phyloP scores from a whole-genome alignment of 2,329 filamentous ascomycete genomes.

The Fusarium ambrosium region DNA sequence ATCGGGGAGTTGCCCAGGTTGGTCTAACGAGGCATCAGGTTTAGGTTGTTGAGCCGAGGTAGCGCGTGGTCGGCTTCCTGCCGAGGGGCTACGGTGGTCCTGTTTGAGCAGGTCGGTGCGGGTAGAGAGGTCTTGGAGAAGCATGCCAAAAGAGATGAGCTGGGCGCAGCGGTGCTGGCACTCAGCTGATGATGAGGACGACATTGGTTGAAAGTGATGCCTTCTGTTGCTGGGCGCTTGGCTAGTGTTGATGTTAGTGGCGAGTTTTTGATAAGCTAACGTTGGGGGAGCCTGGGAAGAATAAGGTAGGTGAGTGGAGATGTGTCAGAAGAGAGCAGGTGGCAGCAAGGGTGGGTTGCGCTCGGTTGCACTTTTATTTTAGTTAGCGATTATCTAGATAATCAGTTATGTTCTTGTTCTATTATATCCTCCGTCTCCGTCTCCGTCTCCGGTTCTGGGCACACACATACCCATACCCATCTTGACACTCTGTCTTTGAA shows the following conservation, averaged over 20 bases:
- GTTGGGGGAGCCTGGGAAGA: background rate
- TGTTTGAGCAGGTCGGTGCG: conserved; percentile 43
- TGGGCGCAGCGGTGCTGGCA: conserved; percentile 52
- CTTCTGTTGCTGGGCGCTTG: background rate
- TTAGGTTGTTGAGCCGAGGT: conserved; percentile 22
- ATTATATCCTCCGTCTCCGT: background rate
- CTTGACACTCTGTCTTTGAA: conserved; percentile 1
- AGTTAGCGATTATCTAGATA: conserved; percentile 30
- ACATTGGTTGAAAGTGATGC: conserved; percentile 26
- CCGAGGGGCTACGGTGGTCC: background rate
- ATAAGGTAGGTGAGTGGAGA: conserved; percentile 21
- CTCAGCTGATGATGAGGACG: conserved; percentile 36
- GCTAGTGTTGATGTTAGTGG: conserved; percentile 25
- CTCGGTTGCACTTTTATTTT: background rate
- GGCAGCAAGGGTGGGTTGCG: conserved; percentile 8
- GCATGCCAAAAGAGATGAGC: conserved; percentile 54
- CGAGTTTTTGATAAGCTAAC: conserved; percentile 25
- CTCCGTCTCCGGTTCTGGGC: background rate
- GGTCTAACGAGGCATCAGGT: conserved; percentile 20
- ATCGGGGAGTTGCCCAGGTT: conserved; percentile 25
- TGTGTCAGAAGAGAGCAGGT: background rate
- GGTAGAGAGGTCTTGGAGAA: conserved; percentile 52
- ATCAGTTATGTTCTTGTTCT: conserved; percentile 5
- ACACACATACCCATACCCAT: background rate
- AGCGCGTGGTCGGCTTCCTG: conserved; percentile 1